phyloP scores from a whole-genome alignment of 345 rosid genomes.

The Salix brachista region DNA sequence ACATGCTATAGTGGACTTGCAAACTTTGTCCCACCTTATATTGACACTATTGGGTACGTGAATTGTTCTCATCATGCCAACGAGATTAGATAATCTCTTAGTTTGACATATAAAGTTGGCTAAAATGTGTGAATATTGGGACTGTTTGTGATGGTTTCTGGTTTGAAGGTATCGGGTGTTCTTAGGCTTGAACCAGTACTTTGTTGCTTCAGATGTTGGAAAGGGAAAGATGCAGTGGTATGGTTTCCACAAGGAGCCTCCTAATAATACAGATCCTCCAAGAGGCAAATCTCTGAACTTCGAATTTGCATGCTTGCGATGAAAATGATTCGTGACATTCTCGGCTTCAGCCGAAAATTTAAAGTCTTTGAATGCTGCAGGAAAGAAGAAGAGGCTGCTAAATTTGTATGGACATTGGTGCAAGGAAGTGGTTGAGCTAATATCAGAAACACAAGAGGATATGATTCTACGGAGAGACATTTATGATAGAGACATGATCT shows the following conservation, averaged over 20 bases:
- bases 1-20: conserved; percentile 23
- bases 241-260: conserved; percentile 25
- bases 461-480: conserved; percentile 16
- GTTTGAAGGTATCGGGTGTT: conserved; percentile 26
- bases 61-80: neutral
- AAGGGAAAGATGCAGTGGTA: conserved; percentile 31
- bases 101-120: neutral
- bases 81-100: neutral
- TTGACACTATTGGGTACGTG: conserved; percentile 14
- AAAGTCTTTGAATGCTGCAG: neutral
- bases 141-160: conserved; percentile 5
- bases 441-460: conserved; percentile 19
- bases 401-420: conserved; percentile 21
- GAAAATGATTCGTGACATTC: neutral
- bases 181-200: conserved; percentile 26
- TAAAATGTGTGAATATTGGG: neutral
- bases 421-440: conserved; percentile 16
- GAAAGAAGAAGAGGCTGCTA: conserved; percentile 8
- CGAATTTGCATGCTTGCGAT: neutral
- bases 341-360: neutral
- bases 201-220: conserved; percentile 31
- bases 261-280: conserved; percentile 2
- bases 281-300: conserved; percentile 9
- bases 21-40: conserved; percentile 14
- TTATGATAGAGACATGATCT: conserved; percentile 23